Evolutionary conservation across 768 basidiomycete genomes (phyloP), one percentile per base, ranked within the genome.

Genomic region (Hydnum rufescens): DNA sequence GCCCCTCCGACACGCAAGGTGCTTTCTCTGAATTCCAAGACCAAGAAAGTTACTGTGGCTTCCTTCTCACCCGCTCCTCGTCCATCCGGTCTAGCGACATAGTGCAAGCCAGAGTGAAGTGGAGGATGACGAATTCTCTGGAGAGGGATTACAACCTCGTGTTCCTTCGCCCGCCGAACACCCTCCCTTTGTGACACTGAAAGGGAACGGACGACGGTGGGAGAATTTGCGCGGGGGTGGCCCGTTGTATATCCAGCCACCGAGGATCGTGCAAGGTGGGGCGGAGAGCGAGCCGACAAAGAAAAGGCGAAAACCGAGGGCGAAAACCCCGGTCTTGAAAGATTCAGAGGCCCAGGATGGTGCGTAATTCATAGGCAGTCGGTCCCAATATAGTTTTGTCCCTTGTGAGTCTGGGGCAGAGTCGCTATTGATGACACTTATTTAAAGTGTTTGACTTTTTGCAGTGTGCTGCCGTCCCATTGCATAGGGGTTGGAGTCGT

Each of bases 1-100:
- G 16, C 43, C 19, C 16, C 31, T 3, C 18, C n/a, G 32, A 25
- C 54, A 22, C 51, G 42, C 36, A 54, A 51, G 32, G 49, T 55
- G 3, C 51, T 52, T 31, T 55, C 49, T 13, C 34, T 55, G 29
- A 31, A 26, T 26, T 47, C 44, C 13, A 47, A 47, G 44, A 47
- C 8, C 28, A 26, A 26, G 8, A 47, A 47, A 47, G 25, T 13
- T 8, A 26, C n/a, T n/a, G n/a, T 47, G 13, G 25, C 32, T 18
- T 30, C 49, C 5, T 18, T 16, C 28, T 30, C 49, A 6, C 8
- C 30, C 6, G 18, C 31, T 50, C 49, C 13, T 18, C 18, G 13
- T 29, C 26, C 16, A 50, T 16, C 49, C 25, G 13, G 16, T 26
- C 31, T 31, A 50, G 26, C 13, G 13, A 8, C 13, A 8, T 13